Percentiles rank a stretch among this genome's conserved stretches.
Evolutionary conservation across 208 protist species (phyloP).

Genomic region (Giardia muris): DNA sequence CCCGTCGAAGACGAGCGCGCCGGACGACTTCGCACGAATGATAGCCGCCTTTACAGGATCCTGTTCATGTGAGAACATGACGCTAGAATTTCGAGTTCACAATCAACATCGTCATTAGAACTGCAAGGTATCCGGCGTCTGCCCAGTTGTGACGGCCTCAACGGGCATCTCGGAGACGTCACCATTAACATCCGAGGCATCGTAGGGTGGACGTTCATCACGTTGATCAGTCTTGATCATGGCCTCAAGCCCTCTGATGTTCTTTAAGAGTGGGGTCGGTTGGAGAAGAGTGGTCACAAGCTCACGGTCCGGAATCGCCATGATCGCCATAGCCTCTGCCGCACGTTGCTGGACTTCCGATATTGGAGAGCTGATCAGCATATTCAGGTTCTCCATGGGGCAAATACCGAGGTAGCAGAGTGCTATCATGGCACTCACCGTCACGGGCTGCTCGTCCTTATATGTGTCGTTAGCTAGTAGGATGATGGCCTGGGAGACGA

Average conservation of each 20-base stretch:
- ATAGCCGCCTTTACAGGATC: background rate
- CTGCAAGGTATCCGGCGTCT: no score
- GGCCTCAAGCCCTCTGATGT: background rate
- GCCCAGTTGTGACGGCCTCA: no score
- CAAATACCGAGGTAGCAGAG: background rate
- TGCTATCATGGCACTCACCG: background rate
- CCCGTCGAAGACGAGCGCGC: background rate
- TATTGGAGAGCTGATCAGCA: background rate
- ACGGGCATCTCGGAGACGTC: no score
- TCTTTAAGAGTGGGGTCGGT: background rate
- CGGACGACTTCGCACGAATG: background rate
- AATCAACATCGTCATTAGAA: background rate
- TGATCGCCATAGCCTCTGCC: background rate
- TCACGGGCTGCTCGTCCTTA: background rate
- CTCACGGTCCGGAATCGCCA: background rate
- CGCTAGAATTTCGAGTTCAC: background rate
- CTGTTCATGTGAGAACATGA: background rate
- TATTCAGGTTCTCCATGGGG: background rate
- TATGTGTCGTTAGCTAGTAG: background rate
- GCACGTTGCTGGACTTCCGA: background rate
- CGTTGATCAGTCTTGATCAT: background rate
- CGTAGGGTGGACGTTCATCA: background rate
- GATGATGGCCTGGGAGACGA: slow-evolving; percentile 1
- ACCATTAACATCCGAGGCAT: background rate
- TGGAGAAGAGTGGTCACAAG: background rate